Conservation (phyloP, 768 basidiomycete species). For the Gloeostereum incarnatum region DNA sequence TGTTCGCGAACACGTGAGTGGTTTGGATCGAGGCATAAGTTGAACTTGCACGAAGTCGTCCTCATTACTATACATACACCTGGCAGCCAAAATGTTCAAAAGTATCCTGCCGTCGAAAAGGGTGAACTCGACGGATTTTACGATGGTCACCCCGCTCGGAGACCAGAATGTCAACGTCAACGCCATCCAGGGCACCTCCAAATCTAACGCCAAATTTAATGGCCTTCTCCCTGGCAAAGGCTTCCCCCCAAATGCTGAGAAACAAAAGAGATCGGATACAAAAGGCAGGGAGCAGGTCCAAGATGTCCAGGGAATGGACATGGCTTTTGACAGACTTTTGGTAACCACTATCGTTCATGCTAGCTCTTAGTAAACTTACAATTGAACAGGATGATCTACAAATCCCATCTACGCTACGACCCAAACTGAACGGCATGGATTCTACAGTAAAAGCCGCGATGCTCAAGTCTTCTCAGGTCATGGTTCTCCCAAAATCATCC, state of each 20-base stretch:
- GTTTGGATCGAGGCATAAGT: no score
- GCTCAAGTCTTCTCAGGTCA: conserved; percentile 75
- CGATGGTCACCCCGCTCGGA: conserved; percentile 51
- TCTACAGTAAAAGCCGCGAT: conserved; percentile 84
- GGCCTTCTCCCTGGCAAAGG: conserved; percentile 17
- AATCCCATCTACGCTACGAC: conserved; percentile 69
- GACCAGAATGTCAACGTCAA: conserved; percentile 45
- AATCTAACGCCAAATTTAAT: conserved; percentile 8
- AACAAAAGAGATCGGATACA: conserved; percentile 33
- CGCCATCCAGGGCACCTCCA: conserved; percentile 49
- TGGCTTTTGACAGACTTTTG: conserved; percentile 75
- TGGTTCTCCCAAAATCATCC: conserved; percentile 30
- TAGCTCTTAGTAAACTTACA: conserved; percentile 1
- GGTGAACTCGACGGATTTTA: conserved; percentile 59
- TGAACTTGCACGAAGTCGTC: no score
- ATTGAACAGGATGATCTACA: conserved; percentile 75
- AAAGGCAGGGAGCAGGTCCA: conserved; percentile 30
- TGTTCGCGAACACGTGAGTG: no score
- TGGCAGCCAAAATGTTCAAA: conserved; percentile 66
- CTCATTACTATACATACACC: no score
- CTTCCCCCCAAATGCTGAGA: conserved; percentile 21
- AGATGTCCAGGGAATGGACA: conserved; percentile 35
- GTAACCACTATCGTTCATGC: conserved; percentile 30
- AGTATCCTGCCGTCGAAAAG: conserved; percentile 67
- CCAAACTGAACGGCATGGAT: conserved; percentile 76